Evolutionary conservation across 2,329 filamentous ascomycete species (phyloP), one percentile per base, ranked within the genome.

Genomic region (Didymella keratinophila): DNA sequence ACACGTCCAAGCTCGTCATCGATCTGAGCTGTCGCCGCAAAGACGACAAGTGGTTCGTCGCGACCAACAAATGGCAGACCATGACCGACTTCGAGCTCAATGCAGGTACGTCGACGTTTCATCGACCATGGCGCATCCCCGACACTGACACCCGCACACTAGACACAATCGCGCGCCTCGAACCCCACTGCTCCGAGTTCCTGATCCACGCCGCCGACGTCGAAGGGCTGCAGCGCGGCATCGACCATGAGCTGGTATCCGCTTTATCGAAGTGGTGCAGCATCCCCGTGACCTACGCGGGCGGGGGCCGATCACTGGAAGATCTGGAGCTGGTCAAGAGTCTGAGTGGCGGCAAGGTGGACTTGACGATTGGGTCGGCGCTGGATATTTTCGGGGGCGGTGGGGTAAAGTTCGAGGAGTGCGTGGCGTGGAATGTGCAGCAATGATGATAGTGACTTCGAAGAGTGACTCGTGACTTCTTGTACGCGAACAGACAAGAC

Each of bases 41-140:
- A 60, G 90, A 84, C 36, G 82, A 89, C 55, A 89, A 82, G 37
- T 99, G 95, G 95, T 93, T 91, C 71, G 95, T 99, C n/a, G 94
- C 95, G 54, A 99, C 96, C 89, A 92, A 99, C 78, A 96, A 96
- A 77, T 99, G 95, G 95, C 95, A 98, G 82, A 97, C 92, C 1
- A 89, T 98, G 55, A 98, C 95, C 1, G 92, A 97, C 71, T 96
- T 97, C 88, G 92, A 97, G 75, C 87, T 99, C 64, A 94, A 89
- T 63, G 83, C 91, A 83, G 91, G 94, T 93, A 79, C 56, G 78
- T 39, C n/a, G 11, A 25, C 23, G 23, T 7, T 25, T 4, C 3
- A 25, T 25, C 23, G 23, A 25, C 3, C 4, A 25, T 25, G 23
- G 23, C n/a, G n/a, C n/a, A n/a, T n/a, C n/a, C n/a, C n/a, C n/a